phyloP scores from a whole-genome alignment of 2,329 filamentous ascomycete genomes.

The Aspergillus uvarum region DNA sequence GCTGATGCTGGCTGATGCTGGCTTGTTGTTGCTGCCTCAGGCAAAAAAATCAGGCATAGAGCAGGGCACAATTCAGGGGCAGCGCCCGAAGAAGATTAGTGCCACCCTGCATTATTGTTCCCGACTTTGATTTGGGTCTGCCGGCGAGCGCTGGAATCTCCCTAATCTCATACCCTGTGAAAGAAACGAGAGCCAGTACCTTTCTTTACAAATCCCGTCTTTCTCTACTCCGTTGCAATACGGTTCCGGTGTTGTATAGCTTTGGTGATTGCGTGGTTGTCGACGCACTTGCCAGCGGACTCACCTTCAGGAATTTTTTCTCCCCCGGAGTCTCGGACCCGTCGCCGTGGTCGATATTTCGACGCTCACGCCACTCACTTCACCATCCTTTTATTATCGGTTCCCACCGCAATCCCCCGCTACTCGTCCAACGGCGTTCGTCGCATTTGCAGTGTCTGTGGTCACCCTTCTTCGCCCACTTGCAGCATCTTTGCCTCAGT shows the following conservation, averaged over 20 bases:
- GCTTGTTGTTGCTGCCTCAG: not conserved
- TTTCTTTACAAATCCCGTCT: not conserved
- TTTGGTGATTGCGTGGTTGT: not conserved
- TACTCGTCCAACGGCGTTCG: conserved; percentile 10
- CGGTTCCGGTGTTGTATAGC: not conserved
- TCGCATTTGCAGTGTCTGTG: conserved; percentile 10
- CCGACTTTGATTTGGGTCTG: not conserved
- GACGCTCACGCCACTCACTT: conserved; percentile 26
- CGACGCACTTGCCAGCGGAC: not conserved
- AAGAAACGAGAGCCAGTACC: not conserved
- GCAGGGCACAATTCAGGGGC: not conserved
- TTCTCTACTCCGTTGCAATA: not conserved
- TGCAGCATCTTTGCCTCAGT: conserved; percentile 1
- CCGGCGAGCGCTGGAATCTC: not conserved
- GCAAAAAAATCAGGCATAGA: not conserved
- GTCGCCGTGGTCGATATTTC: conserved; percentile 18
- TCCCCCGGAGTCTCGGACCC: conserved; percentile 23
- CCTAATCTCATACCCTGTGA: not conserved
- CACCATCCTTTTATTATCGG: conserved; percentile 17
- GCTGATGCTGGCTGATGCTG: not conserved
- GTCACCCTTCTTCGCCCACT: not conserved
- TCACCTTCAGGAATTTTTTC: conserved; percentile 10
- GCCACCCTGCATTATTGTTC: not conserved
- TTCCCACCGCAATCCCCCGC: conserved; percentile 9
- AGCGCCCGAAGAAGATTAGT: not conserved